These are phyloP conservation scores for Claviceps fusiformis DNA, from an alignment of 2,329 filamentous ascomycete genomes.

Conservation along the genomic window DNA sequence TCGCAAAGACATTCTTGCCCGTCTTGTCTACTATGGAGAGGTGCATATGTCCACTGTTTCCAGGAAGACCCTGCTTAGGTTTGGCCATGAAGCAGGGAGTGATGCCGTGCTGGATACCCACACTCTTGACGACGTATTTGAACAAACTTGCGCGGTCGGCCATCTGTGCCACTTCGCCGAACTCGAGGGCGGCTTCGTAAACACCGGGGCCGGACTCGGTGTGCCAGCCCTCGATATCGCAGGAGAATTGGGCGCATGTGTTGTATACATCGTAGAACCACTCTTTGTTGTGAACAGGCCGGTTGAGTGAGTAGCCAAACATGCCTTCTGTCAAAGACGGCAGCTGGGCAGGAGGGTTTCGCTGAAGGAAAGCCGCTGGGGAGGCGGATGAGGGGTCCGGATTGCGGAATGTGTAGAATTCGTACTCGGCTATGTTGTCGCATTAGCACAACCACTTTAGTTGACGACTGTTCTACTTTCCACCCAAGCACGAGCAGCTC, in stretches of 20 bases:
- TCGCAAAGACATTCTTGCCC: constrained; percentile 75
- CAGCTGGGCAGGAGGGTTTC: constrained; percentile 60
- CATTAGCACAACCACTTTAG: not conserved
- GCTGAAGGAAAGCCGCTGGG: constrained; percentile 58
- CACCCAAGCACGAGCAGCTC: too few species aligned
- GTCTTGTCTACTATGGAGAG: constrained; percentile 69
- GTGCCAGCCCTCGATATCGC: constrained; percentile 87
- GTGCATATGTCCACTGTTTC: constrained; percentile 94
- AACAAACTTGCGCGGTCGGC: constrained; percentile 85
- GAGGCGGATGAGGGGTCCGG: constrained; percentile 44
- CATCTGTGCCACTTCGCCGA: constrained; percentile 76
- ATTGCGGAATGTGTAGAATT: constrained; percentile 81
- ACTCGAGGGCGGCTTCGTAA: constrained; percentile 89
- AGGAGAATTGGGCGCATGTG: constrained; percentile 62
- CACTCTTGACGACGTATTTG: constrained; percentile 87
- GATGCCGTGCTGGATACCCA: constrained; percentile 77
- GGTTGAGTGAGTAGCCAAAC: constrained; percentile 86
- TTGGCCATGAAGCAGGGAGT: constrained; percentile 99
- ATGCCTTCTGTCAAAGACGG: constrained; percentile 80
- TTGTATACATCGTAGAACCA: constrained; percentile 86
- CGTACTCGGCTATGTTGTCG: constrained; percentile 62
- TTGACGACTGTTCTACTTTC: too few species aligned
- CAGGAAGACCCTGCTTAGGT: constrained; percentile 76
- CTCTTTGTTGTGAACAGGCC: constrained; percentile 78
- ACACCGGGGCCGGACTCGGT: constrained; percentile 89